Base-by-base conservation (phyloP, 176 grass and related monocot genomes). In the Oryza meyeriana region DNA sequence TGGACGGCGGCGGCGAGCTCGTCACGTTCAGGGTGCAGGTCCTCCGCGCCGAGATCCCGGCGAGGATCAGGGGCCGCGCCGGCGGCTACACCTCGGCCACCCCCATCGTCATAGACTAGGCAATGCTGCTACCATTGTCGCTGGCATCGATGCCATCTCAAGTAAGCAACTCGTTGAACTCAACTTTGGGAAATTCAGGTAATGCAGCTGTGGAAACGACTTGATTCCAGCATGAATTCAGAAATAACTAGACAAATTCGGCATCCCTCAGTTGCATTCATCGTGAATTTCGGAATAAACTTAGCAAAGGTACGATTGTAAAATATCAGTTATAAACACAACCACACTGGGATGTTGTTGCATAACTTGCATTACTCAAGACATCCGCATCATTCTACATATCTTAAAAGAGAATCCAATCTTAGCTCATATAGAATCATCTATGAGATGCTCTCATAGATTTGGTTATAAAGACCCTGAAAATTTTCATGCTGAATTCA, bases 51-150 rank as follows among this genome's bases (percentile, higher is more conserved):
- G 28, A 84, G 24, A 76, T 94, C 76, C 85, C 85, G n/a, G 2
- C 25, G 9, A 34, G 33, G 7, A 71, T 82, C 61, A 29, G 28
- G 26, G 50, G 61, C 31, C 64, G 69, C 33, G 85, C 81, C 31
- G 79, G 80, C 40, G 91, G 91, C 10, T 80, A 65, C 66, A 90
- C 76, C 25, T 64, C 74, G 0, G 78, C 72, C 14, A 33, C 13
- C n/a, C 83, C 88, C 71, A 90, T 94, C 62, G 25, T 88, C 18
- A 90, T 94, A 52, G 91, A 88, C 45, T 93, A 87, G 55, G 22
- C 55, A 10, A 58, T 24, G 1, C 48, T 55, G 1, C 48, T 22
- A n/a, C 50, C 20, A n/a, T 57, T 57, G 55, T 24, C 55, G 1
- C 8, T 6, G 47, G 5, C 52, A 2, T 20, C 5, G 52, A 57